Evolutionary conservation across 148 eudicot genomes (phyloP).

Genomic region (Cornus suecica): DNA sequence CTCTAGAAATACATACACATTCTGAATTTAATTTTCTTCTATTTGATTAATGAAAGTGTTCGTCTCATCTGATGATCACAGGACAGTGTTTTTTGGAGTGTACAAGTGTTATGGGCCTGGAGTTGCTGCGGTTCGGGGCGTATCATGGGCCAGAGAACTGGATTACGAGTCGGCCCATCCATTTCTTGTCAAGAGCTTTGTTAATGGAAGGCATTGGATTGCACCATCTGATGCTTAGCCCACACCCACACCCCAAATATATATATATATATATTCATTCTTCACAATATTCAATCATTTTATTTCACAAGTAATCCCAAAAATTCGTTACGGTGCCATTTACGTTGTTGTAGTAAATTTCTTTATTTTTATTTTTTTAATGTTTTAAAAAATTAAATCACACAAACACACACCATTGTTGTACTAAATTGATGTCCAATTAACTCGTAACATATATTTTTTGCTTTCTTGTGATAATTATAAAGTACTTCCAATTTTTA

Average conservation of each 20-base stretch:
- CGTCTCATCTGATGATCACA: slow-evolving; percentile 25
- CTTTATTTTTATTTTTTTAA: no score
- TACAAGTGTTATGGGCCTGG: slow-evolving; percentile 97
- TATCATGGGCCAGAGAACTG: slow-evolving; percentile 76
- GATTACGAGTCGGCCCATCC: slow-evolving; percentile 78
- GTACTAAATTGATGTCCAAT: neutral
- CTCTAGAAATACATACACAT: no score
- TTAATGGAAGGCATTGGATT: slow-evolving; percentile 97
- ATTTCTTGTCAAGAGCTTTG: slow-evolving; percentile 88
- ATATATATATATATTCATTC: neutral
- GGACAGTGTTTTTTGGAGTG: slow-evolving; percentile 86
- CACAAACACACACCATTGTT: neutral
- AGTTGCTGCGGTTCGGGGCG: slow-evolving; percentile 65
- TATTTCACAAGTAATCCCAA: neutral
- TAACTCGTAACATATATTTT: neutral
- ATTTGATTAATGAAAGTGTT: no score
- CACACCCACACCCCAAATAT: neutral
- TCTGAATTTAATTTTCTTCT: no score
- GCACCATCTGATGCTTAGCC: slow-evolving; percentile 62
- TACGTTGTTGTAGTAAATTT: no score
- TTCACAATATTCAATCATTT: neutral
- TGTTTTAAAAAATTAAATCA: no score
- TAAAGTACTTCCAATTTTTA: no score
- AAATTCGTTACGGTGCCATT: no score
- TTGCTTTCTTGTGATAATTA: neutral